Evolutionary conservation across 768 basidiomycete species (phyloP).

Genomic region (Tricholoma furcatifolium): DNA sequence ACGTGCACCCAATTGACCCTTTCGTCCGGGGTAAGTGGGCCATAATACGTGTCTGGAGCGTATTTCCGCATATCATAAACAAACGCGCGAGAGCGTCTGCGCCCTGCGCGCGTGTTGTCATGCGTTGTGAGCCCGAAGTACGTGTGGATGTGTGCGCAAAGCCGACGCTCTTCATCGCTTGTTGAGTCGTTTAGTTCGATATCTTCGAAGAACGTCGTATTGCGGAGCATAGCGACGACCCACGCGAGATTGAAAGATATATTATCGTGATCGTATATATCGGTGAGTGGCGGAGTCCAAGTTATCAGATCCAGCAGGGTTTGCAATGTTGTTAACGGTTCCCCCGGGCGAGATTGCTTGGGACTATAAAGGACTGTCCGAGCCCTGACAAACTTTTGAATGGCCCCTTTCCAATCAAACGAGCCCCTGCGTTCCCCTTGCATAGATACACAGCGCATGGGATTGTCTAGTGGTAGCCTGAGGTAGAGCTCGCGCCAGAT

Average conservation of each 20-base stretch:
- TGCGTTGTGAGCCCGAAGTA: conserved; percentile 51
- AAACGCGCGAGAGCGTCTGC: conserved; percentile 46
- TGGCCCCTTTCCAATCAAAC: conserved; percentile 51
- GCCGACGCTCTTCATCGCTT: conserved; percentile 38
- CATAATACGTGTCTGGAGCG: conserved; percentile 45
- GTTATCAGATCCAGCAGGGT: conserved; percentile 52
- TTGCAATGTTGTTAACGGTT: conserved; percentile 39
- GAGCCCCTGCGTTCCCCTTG: conserved; percentile 28
- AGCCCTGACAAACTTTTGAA: conserved; percentile 58
- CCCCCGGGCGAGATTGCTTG: conserved; percentile 36
- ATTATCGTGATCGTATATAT: conserved; percentile 19
- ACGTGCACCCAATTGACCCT: conserved; percentile 64
- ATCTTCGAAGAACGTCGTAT: conserved; percentile 44
- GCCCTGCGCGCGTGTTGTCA: conserved; percentile 34
- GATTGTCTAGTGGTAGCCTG: conserved; percentile 61
- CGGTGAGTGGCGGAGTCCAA: conserved; percentile 35
- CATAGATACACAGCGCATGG: conserved; percentile 43
- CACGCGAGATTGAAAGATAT: conserved; percentile 53
- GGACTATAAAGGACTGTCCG: conserved; percentile 42
- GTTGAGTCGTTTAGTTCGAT: conserved; percentile 14
- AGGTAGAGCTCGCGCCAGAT: conserved; percentile 73
- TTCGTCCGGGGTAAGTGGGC: conserved; percentile 51
- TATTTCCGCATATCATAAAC: conserved; percentile 68
- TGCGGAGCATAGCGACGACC: conserved; percentile 42
- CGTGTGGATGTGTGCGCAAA: conserved; percentile 53